Evolutionary conservation across 2,329 filamentous ascomycete species (phyloP), one percentile per base, ranked within the genome.

Genomic region (Aphanocladium album): DNA sequence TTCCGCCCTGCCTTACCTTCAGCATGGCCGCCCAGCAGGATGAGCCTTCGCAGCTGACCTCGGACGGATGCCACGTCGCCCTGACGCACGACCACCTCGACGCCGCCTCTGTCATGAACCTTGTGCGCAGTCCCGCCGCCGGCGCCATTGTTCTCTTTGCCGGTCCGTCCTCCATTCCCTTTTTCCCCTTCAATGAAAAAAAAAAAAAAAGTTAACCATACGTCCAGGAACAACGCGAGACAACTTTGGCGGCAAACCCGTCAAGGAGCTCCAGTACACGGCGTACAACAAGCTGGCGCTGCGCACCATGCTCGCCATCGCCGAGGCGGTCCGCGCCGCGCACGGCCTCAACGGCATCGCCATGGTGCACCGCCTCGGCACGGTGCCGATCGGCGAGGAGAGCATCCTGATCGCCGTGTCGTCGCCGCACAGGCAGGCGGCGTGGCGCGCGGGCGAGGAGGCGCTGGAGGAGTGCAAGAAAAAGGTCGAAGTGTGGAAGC

Each of bases 401-500:
- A 96, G 91, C 71, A 93, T 99, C 63, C 77, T 96, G 60, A 92
- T 98, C 67, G 90, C 91, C 1, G 89, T 97, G 4, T 92, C 90
- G 47, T 83, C 90, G 30, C 86, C 89, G 39, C 95, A 98, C 76
- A 81, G 95, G 8, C 84, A 89, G 67, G 90, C 89, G 16, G 93
- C 91, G 5, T 99, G 93, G 93, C 77, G 79, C 67, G 93, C 89
- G 0, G 93, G 90, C 0, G 93, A 98, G 77, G 91, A 96, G 76
- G 89, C 92, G 37, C 77, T 98, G 62, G 93, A 98, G 77, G 79
- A 85, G 71, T 91, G 90, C 70, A 99, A 98, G 78, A 84, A 83
- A 60, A 86, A 82, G 65, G 91, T 91, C n/a, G 95, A 99, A 78
- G 88, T 99, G 46, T 97, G 93, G 93, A 97, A 97, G 77, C 80